phyloP scores from a whole-genome alignment of 2,329 filamentous ascomycete species.

The Penicillium olsonii region DNA sequence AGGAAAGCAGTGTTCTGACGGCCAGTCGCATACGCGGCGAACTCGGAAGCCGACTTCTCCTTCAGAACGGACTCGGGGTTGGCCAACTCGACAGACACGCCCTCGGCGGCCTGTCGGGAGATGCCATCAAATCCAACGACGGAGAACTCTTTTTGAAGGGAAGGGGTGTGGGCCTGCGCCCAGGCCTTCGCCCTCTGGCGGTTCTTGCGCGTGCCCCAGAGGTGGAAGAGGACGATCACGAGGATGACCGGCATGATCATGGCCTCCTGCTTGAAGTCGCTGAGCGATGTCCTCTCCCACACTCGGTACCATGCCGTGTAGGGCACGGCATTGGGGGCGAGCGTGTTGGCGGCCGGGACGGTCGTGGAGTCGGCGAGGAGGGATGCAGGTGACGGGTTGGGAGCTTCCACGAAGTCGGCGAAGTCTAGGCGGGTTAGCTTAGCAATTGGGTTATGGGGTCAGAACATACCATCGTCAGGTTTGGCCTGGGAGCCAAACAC shows the following conservation, averaged over 20 bases:
- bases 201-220: conserved; percentile 80
- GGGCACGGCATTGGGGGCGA: conserved; percentile 58
- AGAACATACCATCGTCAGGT: conserved; percentile 39
- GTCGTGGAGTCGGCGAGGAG: conserved; percentile 45
- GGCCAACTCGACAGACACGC: conserved; percentile 45
- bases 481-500: conserved; percentile 39
- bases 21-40: conserved; percentile 82
- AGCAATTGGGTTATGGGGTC: conserved; percentile 13
- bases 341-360: conserved; percentile 45
- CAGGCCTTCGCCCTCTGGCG: conserved; percentile 76
- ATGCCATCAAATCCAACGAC: conserved; percentile 74
- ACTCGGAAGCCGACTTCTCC: conserved; percentile 88
- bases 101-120: conserved; percentile 48
- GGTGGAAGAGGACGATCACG: conserved; percentile 74
- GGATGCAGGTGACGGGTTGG: conserved; percentile 62
- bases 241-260: conserved; percentile 75
- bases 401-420: conserved; percentile 83
- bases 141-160: conserved; percentile 79
- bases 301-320: conserved; percentile 97
- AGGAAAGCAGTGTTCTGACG: conserved; percentile 90
- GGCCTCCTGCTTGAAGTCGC: conserved; percentile 86
- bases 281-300: conserved; percentile 81
- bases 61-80: conserved; percentile 67
- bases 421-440: conserved; percentile 66
- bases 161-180: conserved; percentile 71